These are phyloP conservation scores for Abelmoschus esculentus DNA, from an alignment of 345 rosid species.

Conservation along the genomic window DNA sequence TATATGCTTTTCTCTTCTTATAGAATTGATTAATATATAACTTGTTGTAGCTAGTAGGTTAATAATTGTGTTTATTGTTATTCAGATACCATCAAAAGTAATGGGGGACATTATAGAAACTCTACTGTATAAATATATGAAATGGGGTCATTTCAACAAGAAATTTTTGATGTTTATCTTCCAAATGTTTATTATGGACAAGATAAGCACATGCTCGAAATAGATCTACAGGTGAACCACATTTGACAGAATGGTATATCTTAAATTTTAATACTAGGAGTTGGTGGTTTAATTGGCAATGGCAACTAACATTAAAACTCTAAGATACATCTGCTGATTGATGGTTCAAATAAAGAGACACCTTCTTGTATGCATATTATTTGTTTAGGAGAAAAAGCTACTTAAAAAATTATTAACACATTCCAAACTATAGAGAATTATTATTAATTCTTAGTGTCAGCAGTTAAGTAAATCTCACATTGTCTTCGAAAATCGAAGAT, in stretches of 20 bases:
- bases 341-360: background rate
- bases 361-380: background rate
- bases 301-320: too few relatives aligned
- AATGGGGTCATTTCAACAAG: background rate
- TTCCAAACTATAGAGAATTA: background rate
- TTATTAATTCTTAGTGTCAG: background rate
- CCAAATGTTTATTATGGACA: background rate
- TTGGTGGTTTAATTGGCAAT: background rate
- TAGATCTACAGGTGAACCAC: background rate
- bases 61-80: background rate
- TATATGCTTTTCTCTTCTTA: slow-evolving; percentile 16
- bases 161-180: background rate
- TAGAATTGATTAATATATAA: background rate
- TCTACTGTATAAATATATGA: background rate
- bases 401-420: background rate
- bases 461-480: background rate
- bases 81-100: background rate
- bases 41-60: background rate
- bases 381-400: background rate
- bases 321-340: background rate
- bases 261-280: background rate
- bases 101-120: background rate
- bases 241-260: background rate
- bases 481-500: background rate
- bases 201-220: background rate